Base-by-base conservation (phyloP, 371 early-diverging fungal genomes). In the Apophysomyces ossiformis region DNA sequence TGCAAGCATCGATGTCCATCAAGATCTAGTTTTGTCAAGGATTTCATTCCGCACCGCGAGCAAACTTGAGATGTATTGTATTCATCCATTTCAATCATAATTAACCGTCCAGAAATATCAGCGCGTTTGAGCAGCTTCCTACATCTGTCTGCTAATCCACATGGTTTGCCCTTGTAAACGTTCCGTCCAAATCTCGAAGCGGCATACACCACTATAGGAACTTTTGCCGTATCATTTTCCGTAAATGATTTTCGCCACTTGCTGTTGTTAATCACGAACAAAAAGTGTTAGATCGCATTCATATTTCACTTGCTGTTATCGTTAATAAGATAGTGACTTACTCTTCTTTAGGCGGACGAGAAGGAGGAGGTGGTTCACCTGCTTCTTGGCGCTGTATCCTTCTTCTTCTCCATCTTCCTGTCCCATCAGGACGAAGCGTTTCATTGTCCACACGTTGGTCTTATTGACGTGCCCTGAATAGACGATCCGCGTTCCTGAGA, bases 61-160 rank as follows among this genome's bases (percentile, higher is more conserved):
- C 41, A 59, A 39, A 39, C 16, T 59, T 39, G 41, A 37, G 41
- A 58, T 26, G 58, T 58, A 21, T 58, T 58, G 41, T 46, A 46
- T n/a, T 46, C 46, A n/a, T 46, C 12, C 46, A 46, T 46, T 4
- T 46, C 15, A 15, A 46, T 46, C 46, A 46, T 8, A 46, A 46
- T n/a, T 4, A 46, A n/a, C n/a, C 46, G 46, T 46, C 46, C 46
- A 4, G 4, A 5, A 4, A 8, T 16, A 16, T 5, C 46, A 46
- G 46, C 46, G 4, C 5, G 5, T 16, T 16, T 15, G 5, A 46
- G n/a, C 15, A 46, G 46, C 5, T 15, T 15, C 46, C 46, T 5
- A 16, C 46, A 46, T 16, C 16, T 46, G 46, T 46, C 46, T n/a
- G 8, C 46, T n/a, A 15, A 16, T 15, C 8, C 46, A 46, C 5